Evolutionary conservation across 202 grass and related monocot species (phyloP).

Genomic region (Zizania palustris): DNA sequence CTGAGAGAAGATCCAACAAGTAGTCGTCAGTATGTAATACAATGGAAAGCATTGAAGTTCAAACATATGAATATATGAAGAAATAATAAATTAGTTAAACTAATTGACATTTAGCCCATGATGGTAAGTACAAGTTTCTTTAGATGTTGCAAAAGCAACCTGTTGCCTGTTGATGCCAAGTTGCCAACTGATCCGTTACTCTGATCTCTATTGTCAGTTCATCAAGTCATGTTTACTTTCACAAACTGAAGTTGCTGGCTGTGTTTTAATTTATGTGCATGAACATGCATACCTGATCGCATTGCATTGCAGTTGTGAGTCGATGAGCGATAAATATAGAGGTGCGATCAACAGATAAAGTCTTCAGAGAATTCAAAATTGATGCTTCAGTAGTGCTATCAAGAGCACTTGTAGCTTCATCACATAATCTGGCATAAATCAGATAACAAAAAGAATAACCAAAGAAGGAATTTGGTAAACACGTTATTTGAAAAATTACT

Average conservation of each 20-base stretch:
- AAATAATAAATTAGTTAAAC: not conserved
- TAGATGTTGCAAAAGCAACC: constrained; percentile 34
- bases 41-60: not conserved
- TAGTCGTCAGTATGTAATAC: not conserved
- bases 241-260: not conserved
- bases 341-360: constrained; percentile 67
- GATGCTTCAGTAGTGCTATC: constrained; percentile 96
- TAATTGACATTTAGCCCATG: constrained; percentile 5
- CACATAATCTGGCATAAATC: constrained; percentile 71
- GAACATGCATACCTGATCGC: constrained; percentile 69
- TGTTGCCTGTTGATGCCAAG: constrained; percentile 3
- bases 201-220: not conserved
- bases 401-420: constrained; percentile 97
- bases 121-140: constrained; percentile 9
- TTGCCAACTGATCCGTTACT: not conserved
- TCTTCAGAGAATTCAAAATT: constrained; percentile 87
- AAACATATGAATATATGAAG: constrained; percentile 1
- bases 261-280: not conserved
- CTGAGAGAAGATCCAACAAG: not conserved
- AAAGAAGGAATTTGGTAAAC: constrained; percentile 9
- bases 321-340: constrained; percentile 95
- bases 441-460: constrained; percentile 36
- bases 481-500: constrained; percentile 36
- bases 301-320: constrained; percentile 95
- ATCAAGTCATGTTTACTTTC: not conserved